phyloP scores from a whole-genome alignment of 805 yeast species.

The Ascoidea rubescens region DNA sequence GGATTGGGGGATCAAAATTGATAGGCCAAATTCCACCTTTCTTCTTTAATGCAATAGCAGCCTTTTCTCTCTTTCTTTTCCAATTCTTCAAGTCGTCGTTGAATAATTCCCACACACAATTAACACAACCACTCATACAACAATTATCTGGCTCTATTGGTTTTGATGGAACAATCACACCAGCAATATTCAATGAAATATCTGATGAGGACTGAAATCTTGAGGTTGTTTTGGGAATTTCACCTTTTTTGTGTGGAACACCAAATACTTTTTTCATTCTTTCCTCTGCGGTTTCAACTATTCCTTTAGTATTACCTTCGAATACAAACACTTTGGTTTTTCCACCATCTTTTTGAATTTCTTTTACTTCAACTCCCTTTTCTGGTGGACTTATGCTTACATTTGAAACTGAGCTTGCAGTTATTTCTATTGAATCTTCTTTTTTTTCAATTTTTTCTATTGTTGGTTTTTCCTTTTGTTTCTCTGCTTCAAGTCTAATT shows the following conservation, averaged over 20 bases:
- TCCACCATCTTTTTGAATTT: background rate
- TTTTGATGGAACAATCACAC: slow-evolving; percentile 65
- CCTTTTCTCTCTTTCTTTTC: slow-evolving; percentile 45
- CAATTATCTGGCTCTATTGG: slow-evolving; percentile 92
- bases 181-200: slow-evolving; percentile 28
- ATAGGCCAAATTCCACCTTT: slow-evolving; percentile 46
- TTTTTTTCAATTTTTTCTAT: no score
- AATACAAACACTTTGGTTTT: slow-evolving; percentile 10
- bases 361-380: background rate
- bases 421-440: no score
- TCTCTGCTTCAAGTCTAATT: no score
- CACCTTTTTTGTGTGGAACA: slow-evolving; percentile 36
- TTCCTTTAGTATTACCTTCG: slow-evolving; percentile 20
- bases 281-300: slow-evolving; percentile 26
- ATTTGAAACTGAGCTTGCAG: no score
- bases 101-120: slow-evolving; percentile 93
- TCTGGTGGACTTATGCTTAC: no score
- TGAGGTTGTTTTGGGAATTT: slow-evolving; percentile 25
- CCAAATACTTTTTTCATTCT: slow-evolving; percentile 40
- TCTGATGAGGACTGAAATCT: slow-evolving; percentile 14
- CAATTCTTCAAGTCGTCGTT: slow-evolving; percentile 82
- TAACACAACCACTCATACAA: slow-evolving; percentile 94
- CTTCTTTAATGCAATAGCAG: slow-evolving; percentile 34
- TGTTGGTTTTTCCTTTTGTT: no score
- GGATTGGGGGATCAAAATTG: slow-evolving; percentile 45